A percentile compares a stretch with the other conserved stretches of the same genome.
Evolutionary conservation across 2,329 filamentous ascomycete species (phyloP).

Genomic region (Atkinsonella texensis): DNA sequence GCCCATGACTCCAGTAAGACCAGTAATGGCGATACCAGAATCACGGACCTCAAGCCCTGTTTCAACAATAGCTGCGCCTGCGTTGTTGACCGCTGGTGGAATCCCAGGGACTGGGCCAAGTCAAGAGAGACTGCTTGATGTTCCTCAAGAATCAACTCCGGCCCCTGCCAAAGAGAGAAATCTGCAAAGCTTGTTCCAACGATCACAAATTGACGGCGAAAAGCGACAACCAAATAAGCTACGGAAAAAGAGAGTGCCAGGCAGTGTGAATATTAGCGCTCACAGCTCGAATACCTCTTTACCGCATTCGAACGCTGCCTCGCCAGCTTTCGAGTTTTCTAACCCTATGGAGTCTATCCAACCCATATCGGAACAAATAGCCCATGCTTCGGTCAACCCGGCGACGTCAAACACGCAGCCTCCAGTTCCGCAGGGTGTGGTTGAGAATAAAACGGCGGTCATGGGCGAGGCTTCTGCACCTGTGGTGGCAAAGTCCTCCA

Average conservation of each 20-base stretch:
- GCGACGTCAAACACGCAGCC: background rate
- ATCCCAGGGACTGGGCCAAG: constrained; percentile 28
- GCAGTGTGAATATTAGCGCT: constrained; percentile 70
- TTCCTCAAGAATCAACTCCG: constrained; percentile 31
- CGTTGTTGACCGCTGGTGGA: constrained; percentile 17
- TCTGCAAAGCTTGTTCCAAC: constrained; percentile 58
- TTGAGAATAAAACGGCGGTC: background rate
- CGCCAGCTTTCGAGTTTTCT: constrained; percentile 31
- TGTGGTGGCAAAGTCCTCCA: constrained; percentile 8
- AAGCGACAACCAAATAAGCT: constrained; percentile 78
- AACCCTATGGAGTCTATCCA: constrained; percentile 33
- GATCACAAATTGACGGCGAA: constrained; percentile 50
- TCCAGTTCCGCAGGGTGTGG: background rate
- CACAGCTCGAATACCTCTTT: constrained; percentile 82
- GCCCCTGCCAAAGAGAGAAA: constrained; percentile 55
- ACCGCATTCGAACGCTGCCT: constrained; percentile 29
- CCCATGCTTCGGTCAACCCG: background rate
- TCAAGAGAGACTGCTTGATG: constrained; percentile 36
- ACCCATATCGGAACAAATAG: constrained; percentile 4
- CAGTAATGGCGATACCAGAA: constrained; percentile 12
- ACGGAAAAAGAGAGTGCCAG: constrained; percentile 71
- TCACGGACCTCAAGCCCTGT: constrained; percentile 14
- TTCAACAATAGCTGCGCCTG: constrained; percentile 15
- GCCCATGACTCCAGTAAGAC: constrained; percentile 24
- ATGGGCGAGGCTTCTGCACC: background rate